Percentiles rank a stretch among this genome's conserved stretches.
These are phyloP conservation scores for Tricladium varicosporioides DNA, from an alignment of 2,329 filamentous ascomycete species.

Conservation along the genomic window DNA sequence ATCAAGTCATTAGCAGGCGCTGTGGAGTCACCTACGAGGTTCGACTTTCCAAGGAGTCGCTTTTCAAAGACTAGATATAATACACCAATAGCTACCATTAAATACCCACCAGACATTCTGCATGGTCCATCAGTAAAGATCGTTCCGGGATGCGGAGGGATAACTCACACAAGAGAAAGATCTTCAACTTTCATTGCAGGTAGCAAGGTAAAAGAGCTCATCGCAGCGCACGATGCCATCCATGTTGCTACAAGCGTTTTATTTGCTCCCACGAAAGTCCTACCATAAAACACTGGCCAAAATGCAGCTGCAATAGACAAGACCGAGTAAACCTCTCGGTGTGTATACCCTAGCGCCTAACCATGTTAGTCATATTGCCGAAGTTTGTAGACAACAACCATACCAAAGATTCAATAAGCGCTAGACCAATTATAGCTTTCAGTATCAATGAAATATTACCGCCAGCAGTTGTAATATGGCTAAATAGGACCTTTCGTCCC, in stretches of 20 bases:
- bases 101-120: slow-evolving; percentile 69
- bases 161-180: slow-evolving; percentile 66
- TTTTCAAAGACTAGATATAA: slow-evolving; percentile 81
- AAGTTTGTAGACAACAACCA: slow-evolving; percentile 29
- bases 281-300: slow-evolving; percentile 77
- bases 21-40: slow-evolving; percentile 24
- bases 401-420: slow-evolving; percentile 75
- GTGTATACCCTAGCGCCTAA: slow-evolving; percentile 87
- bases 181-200: slow-evolving; percentile 84
- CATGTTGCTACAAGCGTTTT: slow-evolving; percentile 64
- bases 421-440: slow-evolving; percentile 67
- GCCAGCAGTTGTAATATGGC: slow-evolving; percentile 60
- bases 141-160: background rate
- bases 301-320: slow-evolving; percentile 73
- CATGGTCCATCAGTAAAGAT: slow-evolving; percentile 18
- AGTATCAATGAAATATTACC: slow-evolving; percentile 59
- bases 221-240: slow-evolving; percentile 72
- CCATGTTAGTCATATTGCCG: slow-evolving; percentile 16
- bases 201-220: slow-evolving; percentile 89
- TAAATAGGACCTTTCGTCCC: slow-evolving; percentile 67
- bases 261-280: slow-evolving; percentile 68
- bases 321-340: slow-evolving; percentile 80
- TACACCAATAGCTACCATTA: slow-evolving; percentile 76
- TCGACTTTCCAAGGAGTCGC: slow-evolving; percentile 27
- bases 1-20: slow-evolving; percentile 43